Base-by-base conservation (phyloP, 306 rosid species). In the Abrus precatorius region DNA sequence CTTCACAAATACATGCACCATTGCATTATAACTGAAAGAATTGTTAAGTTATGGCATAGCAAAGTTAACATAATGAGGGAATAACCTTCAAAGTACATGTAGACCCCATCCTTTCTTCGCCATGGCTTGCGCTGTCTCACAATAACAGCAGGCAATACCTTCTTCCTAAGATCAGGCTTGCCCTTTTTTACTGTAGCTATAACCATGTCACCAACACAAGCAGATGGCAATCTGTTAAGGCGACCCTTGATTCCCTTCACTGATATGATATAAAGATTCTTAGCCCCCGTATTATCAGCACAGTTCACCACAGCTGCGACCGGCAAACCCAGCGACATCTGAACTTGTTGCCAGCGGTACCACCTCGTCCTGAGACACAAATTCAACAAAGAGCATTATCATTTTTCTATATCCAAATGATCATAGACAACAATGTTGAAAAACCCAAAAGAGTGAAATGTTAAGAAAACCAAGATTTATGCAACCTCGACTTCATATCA, bases 231-330 rank as follows among this genome's bases (percentile, higher is more conserved):
- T 43, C 93, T 70, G 83, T 90, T 89, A 34, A 90, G 44, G 33
- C 93, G 90, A 45, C 92, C 91, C 87, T 89, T 90, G 69, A 87
- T 89, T 6, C 91, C 90, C 80, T 87, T 89, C 45, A 88, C 85
- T 0, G 0, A 90, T 40, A 86, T 88, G 56, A 88, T 88, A 86
- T 90, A 90, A 1, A 85, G 82, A 57, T 91, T 89, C 90, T 91
- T 89, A 0, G 50, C 33, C 49, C 0, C 53, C 1, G 52, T 7
- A 7, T 40, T 89, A 72, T 86, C 94, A 1, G 91, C 94, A 75
- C 91, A 92, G 80, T 90, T 92, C 62, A 92, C 91, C 0, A 88
- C 85, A 32, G 94, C 97, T 53, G 93, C 92, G 91, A 90, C 94
- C 41, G 90, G 92, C 6, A 90, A 80, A 88, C 92, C 92, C 83